Conservation (phyloP, 169 alveolate species). For the Miamiensis avidus region DNA sequence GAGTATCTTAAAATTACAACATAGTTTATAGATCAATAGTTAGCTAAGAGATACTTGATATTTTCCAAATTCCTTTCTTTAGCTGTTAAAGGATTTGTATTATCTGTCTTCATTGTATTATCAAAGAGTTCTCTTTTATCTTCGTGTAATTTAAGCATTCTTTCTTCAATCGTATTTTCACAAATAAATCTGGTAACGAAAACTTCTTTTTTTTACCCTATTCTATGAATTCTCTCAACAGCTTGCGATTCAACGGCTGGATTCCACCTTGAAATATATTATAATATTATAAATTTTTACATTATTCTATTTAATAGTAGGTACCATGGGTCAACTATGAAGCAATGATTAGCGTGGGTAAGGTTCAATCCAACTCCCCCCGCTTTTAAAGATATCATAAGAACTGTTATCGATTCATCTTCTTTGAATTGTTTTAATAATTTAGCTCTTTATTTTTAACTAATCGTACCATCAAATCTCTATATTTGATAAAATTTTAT, state of each 20-base stretch:
- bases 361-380: conserved; percentile 91
- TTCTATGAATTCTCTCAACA: conserved; percentile 93
- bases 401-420: conserved; percentile 52
- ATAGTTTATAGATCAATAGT: too few relatives aligned
- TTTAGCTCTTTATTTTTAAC: conserved; percentile 52
- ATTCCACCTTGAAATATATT: conserved; percentile 51
- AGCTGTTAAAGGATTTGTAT: background rate
- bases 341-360: conserved; percentile 77
- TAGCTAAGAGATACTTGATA: background rate
- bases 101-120: conserved; percentile 24
- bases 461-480: conserved; percentile 68
- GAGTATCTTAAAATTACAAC: too few relatives aligned
- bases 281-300: too few relatives aligned
- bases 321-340: conserved; percentile 90
- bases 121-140: conserved; percentile 52
- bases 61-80: background rate
- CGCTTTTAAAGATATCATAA: conserved; percentile 83
- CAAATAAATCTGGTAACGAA: conserved; percentile 80
- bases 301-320: background rate
- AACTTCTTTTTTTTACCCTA: conserved; percentile 90
- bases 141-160: conserved; percentile 77
- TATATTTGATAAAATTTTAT: background rate
- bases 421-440: conserved; percentile 52
- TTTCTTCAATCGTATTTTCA: conserved; percentile 85
- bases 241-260: conserved; percentile 94